phyloP scores from a whole-genome alignment of 768 basidiomycete species.

The Pleurotus platypus region DNA sequence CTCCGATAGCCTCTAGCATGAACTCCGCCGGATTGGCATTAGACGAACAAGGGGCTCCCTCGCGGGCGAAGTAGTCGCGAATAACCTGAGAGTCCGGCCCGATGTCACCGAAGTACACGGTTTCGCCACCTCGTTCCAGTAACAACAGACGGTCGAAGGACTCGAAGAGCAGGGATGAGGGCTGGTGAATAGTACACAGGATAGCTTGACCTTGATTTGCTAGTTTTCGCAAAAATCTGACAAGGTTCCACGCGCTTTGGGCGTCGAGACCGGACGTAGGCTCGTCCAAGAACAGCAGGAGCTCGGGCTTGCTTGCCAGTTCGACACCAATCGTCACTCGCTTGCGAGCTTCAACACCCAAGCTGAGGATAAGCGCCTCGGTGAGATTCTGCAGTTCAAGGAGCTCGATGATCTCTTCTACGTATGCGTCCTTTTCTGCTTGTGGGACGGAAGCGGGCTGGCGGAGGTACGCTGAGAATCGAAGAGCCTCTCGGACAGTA shows the following conservation, averaged over 20 bases:
- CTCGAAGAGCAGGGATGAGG: conserved; percentile 82
- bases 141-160: conserved; percentile 74
- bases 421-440: conserved; percentile 75
- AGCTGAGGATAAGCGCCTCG: conserved; percentile 74
- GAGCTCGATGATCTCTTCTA: conserved; percentile 80
- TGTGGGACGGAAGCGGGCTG: conserved; percentile 65
- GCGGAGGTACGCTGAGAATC: conserved; percentile 81
- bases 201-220: conserved; percentile 87
- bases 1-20: conserved; percentile 83
- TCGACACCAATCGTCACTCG: conserved; percentile 91
- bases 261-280: conserved; percentile 43
- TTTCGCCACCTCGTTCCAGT: conserved; percentile 77
- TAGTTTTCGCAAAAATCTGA: conserved; percentile 79
- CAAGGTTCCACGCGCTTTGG: conserved; percentile 71
- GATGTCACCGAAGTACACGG: conserved; percentile 92
- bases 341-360: conserved; percentile 71
- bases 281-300: conserved; percentile 67
- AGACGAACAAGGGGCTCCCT: conserved; percentile 72
- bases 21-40: conserved; percentile 80
- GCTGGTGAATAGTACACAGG: conserved; percentile 88
- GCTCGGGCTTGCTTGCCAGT: conserved; percentile 80
- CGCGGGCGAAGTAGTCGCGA: conserved; percentile 69
- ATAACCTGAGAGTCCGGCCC: conserved; percentile 68
- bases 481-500: conserved; percentile 81
- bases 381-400: conserved; percentile 81